Evolutionary conservation across 768 basidiomycete species (phyloP).

Genomic region (Suillus hirtellus): DNA sequence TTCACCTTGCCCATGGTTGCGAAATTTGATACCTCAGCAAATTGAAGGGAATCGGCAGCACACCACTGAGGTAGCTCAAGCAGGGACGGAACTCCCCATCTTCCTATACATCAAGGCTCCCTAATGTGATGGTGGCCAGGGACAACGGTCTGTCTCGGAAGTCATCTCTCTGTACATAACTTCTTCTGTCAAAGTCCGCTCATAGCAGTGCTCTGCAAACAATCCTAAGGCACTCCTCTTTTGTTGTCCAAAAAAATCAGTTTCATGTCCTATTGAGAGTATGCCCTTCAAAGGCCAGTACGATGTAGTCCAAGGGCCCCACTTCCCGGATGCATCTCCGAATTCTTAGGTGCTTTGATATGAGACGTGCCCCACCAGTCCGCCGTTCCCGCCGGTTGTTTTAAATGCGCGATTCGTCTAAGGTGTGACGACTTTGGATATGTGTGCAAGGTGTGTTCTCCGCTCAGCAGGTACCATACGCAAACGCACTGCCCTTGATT

Average conservation of each 20-base stretch:
- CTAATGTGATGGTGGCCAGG: neutral
- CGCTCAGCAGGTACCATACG: neutral
- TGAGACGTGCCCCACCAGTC: too few species aligned
- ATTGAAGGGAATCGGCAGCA: neutral
- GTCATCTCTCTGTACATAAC: neutral
- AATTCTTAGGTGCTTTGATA: too few species aligned
- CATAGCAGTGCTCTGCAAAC: neutral
- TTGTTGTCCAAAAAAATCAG: too few species aligned
- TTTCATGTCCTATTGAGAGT: too few species aligned
- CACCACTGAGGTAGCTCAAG: neutral
- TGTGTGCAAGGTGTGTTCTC: too few species aligned
- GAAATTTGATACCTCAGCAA: neutral
- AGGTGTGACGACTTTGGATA: too few species aligned
- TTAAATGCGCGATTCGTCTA: too few species aligned
- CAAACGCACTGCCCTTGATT: neutral
- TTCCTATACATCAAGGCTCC: neutral
- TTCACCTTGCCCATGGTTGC: neutral
- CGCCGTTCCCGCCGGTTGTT: too few species aligned
- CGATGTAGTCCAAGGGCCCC: too few species aligned
- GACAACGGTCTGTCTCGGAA: neutral
- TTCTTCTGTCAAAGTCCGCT: neutral
- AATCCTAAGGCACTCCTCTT: neutral
- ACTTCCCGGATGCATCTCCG: too few species aligned
- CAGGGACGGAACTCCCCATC: neutral
- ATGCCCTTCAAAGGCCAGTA: too few species aligned